Evolutionary conservation across 768 basidiomycete genomes (phyloP).

Genomic region (Chalciporus pseudorubinellus): DNA sequence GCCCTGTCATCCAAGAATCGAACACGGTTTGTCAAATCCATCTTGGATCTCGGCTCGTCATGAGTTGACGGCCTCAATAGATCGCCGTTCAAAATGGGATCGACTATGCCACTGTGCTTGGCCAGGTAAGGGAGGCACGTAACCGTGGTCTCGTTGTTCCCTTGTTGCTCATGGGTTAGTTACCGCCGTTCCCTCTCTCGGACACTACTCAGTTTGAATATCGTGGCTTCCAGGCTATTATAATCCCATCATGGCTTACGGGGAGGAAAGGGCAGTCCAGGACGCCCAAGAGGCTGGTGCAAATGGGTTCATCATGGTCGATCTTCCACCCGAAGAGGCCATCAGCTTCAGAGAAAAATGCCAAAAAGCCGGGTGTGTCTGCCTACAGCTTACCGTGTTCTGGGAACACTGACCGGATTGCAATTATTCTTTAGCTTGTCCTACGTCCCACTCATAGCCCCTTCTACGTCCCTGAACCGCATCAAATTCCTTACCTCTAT

Average conservation of each 20-base stretch:
- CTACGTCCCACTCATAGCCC: constrained; percentile 93
- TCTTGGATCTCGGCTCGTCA: background rate
- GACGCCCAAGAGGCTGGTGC: constrained; percentile 90
- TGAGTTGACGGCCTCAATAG: constrained; percentile 40
- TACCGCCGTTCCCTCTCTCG: background rate
- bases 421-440: constrained; percentile 61
- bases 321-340: constrained; percentile 97
- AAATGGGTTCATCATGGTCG: constrained; percentile 97
- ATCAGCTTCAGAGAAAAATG: constrained; percentile 88
- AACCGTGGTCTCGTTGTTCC: constrained; percentile 80
- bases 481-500: constrained; percentile 91
- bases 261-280: constrained; percentile 89
- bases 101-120: constrained; percentile 73
- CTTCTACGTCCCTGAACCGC: constrained; percentile 83
- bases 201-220: background rate
- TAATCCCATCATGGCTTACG: constrained; percentile 93
- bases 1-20: constrained; percentile 87
- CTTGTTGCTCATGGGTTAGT: constrained; percentile 49
- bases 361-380: constrained; percentile 66
- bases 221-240: constrained; percentile 73
- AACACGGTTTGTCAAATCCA: constrained; percentile 63
- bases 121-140: constrained; percentile 74
- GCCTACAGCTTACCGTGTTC: background rate
- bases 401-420: background rate
- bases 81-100: constrained; percentile 80